Conservation (phyloP, 345 rosid species). For the Salix koriyanagi region DNA sequence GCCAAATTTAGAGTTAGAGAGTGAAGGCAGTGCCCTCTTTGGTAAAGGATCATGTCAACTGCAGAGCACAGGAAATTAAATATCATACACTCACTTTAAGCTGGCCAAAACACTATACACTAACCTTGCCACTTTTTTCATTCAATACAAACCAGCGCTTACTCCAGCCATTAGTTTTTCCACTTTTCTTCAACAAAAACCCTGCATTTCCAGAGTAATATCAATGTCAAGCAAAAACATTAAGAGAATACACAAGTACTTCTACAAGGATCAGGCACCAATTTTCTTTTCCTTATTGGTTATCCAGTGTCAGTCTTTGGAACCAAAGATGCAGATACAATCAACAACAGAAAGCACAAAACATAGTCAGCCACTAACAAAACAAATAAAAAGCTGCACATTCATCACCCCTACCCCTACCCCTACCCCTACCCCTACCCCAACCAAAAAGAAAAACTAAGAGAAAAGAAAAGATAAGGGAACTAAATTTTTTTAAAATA, state of each 20-base stretch:
- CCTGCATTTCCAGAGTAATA: conserved; percentile 46
- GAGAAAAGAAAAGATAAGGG: not conserved
- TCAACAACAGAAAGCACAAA: not conserved
- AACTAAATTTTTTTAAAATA: not conserved
- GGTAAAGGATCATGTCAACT: not conserved
- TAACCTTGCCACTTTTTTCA: conserved; percentile 96
- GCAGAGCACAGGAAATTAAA: not conserved
- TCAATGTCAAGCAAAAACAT: not conserved
- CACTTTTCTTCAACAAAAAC: conserved; percentile 87
- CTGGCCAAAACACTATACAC: not conserved
- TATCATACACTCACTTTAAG: not conserved
- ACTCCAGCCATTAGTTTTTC: conserved; percentile 88
- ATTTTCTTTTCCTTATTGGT: not conserved
- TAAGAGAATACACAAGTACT: not conserved
- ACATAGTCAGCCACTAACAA: not conserved
- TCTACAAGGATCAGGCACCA: not conserved
- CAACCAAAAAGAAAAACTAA: not conserved
- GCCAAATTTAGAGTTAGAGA: not conserved
- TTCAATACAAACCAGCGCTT: conserved; percentile 93
- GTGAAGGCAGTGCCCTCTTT: not conserved
- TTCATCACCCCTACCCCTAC: not conserved
- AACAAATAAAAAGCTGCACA: not conserved
- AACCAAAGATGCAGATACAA: not conserved
- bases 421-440: not conserved
- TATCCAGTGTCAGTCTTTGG: not conserved